A percentile compares a stretch with the other conserved stretches of the same genome.
phyloP scores from a whole-genome alignment of 768 basidiomycete genomes.

The Kwoniella sp. region DNA sequence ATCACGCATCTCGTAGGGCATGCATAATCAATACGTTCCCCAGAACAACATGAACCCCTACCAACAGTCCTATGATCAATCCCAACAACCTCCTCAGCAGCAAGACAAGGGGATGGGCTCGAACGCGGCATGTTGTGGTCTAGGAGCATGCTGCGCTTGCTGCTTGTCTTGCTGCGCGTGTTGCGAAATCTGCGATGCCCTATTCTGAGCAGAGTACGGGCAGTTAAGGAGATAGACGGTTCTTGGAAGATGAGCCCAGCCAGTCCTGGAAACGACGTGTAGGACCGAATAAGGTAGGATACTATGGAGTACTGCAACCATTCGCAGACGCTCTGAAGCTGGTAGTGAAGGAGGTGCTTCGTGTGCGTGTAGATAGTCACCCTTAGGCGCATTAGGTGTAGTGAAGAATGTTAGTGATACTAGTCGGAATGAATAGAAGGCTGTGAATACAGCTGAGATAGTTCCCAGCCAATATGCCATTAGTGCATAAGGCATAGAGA shows the following conservation, averaged over 20 bases:
- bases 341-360: too few species aligned
- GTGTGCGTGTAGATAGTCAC: background rate
- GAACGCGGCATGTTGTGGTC: slow-evolving; percentile 18
- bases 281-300: too few species aligned
- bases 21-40: slow-evolving; percentile 17
- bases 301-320: too few species aligned
- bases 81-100: slow-evolving; percentile 6
- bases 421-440: too few species aligned
- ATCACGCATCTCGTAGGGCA: background rate
- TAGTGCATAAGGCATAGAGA: too few species aligned
- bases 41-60: slow-evolving; percentile 14
- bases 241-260: background rate
- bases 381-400: too few species aligned
- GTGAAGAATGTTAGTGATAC: too few species aligned
- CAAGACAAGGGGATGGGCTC: slow-evolving; percentile 12
- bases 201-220: slow-evolving; percentile 13
- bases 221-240: too few species aligned
- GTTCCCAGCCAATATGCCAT: too few species aligned
- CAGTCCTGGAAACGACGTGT: too few species aligned
- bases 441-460: too few species aligned
- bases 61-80: slow-evolving; percentile 6
- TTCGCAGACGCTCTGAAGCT: too few species aligned
- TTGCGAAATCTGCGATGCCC: slow-evolving; percentile 19
- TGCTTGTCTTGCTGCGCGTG: slow-evolving; percentile 17
- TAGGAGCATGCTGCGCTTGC: slow-evolving; percentile 20